Percentiles rank a stretch among this genome's conserved stretches.
These are phyloP conservation scores for Fragilaria radians DNA, from an alignment of 108 stramenopile species.

Conservation along the genomic window DNA sequence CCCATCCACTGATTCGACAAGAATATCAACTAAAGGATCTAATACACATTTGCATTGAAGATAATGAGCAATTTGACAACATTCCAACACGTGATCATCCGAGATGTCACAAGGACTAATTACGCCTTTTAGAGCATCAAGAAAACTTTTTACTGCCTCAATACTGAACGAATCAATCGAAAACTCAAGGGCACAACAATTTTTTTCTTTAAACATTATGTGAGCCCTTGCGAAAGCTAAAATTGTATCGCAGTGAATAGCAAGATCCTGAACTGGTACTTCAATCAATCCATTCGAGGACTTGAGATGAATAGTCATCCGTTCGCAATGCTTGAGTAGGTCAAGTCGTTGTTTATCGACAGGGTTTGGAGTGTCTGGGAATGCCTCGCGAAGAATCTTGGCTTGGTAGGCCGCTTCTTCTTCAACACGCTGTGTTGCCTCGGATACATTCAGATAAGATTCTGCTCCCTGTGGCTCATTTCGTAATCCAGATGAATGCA, in stretches of 20 bases:
- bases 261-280: conserved; percentile 6
- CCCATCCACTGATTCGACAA: conserved; percentile 47
- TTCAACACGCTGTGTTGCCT: conserved; percentile 4
- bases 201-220: not conserved
- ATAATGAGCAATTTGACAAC: conserved; percentile 62
- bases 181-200: not conserved
- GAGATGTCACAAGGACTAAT: not conserved
- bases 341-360: not conserved
- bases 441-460: conserved; percentile 1
- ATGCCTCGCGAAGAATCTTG: not conserved
- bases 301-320: not conserved
- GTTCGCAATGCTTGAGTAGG: not conserved
- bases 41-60: conserved; percentile 52
- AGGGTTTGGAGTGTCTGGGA: not conserved
- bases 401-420: conserved; percentile 6
- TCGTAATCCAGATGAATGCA: conserved; percentile 45
- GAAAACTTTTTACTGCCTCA: conserved; percentile 5
- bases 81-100: conserved; percentile 35
- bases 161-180: not conserved
- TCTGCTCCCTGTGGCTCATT: conserved; percentile 39
- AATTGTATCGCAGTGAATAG: conserved; percentile 11
- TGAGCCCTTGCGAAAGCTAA: conserved; percentile 14
- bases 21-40: conserved; percentile 26
- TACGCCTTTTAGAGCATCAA: conserved; percentile 1
- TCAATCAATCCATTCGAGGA: not conserved